Evolutionary conservation across 768 basidiomycete species (phyloP).

Genomic region (Steccherinum ochraceum): DNA sequence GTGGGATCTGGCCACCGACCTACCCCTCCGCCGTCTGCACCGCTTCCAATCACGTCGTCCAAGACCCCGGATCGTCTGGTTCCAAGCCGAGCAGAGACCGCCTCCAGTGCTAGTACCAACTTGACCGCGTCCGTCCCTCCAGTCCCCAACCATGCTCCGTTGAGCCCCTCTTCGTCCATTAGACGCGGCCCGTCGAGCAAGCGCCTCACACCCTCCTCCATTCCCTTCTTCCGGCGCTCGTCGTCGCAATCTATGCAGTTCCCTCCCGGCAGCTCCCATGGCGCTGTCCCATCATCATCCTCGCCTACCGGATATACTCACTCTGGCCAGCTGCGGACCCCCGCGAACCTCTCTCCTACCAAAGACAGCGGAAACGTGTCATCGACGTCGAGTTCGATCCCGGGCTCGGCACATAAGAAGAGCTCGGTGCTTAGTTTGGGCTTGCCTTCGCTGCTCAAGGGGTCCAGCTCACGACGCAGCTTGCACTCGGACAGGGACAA

Average conservation of each 20-base stretch:
- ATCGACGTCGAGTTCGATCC: constrained; percentile 46
- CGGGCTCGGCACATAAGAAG: constrained; percentile 66
- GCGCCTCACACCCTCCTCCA: constrained; percentile 86
- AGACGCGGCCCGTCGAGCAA: constrained; percentile 62
- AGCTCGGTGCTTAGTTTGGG: constrained; percentile 78
- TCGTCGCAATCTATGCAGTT: constrained; percentile 84
- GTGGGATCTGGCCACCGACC: constrained; percentile 56
- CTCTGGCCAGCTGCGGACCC: constrained; percentile 34
- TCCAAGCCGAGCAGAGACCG: constrained; percentile 65
- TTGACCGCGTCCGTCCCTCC: constrained; percentile 48
- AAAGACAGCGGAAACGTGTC: constrained; percentile 37
- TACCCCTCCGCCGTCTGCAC: constrained; percentile 22
- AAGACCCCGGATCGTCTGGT: constrained; percentile 62
- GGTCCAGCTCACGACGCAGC: constrained; percentile 77
- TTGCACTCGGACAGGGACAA: constrained; percentile 55
- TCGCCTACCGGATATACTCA: constrained; percentile 33
- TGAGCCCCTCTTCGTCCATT: constrained; percentile 67
- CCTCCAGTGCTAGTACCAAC: constrained; percentile 71
- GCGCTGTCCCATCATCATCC: constrained; percentile 19
- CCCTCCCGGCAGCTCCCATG: constrained; percentile 32
- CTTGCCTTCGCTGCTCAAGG: constrained; percentile 76
- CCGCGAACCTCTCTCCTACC: constrained; percentile 36
- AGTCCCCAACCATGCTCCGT: constrained; percentile 50
- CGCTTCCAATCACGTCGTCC: constrained; percentile 34
- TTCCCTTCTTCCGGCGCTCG: constrained; percentile 90